Evolutionary conservation across 2,329 filamentous ascomycete genomes (phyloP), one percentile per base, ranked within the genome.

Genomic region (Nemania sp.): DNA sequence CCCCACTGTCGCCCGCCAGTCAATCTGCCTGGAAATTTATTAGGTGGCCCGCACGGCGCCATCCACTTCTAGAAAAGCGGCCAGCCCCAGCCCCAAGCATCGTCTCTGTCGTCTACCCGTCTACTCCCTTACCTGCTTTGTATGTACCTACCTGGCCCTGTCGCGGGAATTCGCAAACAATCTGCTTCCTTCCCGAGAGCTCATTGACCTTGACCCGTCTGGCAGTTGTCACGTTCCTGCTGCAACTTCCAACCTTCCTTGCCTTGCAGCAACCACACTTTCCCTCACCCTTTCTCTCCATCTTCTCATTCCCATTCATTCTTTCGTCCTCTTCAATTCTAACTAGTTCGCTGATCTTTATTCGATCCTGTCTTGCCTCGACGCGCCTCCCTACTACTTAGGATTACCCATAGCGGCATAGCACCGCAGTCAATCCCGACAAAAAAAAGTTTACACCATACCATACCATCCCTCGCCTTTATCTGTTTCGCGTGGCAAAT

Each of bases 111-210:
- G 12, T 28, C 42, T 43, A 50, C 31, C 31, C 40, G 17, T 22
- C 34, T 34, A 34, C 44, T 41, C 33, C 46, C 46, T 42, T 15
- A n/a, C 36, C 39, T 42, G 23, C 20, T 11, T 31, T 14, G 5
- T 31, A 26, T 15, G n/a, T 41, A 36, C 17, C 17, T 34, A 41
- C 31, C 55, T 56, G 48, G 44, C 44, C 52, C 48, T 26, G 52
- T 58, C 52, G 54, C 56, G 39, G 53, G 34, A 56, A 51, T 54
- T 54, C 52, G 52, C 56, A 55, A 58, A 52, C 56, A 49, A 49
- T 55, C 56, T 52, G 44, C 55, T 34, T 55, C 31, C 43, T 57
- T 50, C n/a, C n/a, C 50, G 34, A 59, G 45, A 59, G 45, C 56
- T 53, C 49, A 49, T 34, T 43, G 19, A 26, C 52, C 55, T 42